Conservation (phyloP, 2,329 filamentous ascomycete genomes). For the Ampelomyces quisqualis region DNA sequence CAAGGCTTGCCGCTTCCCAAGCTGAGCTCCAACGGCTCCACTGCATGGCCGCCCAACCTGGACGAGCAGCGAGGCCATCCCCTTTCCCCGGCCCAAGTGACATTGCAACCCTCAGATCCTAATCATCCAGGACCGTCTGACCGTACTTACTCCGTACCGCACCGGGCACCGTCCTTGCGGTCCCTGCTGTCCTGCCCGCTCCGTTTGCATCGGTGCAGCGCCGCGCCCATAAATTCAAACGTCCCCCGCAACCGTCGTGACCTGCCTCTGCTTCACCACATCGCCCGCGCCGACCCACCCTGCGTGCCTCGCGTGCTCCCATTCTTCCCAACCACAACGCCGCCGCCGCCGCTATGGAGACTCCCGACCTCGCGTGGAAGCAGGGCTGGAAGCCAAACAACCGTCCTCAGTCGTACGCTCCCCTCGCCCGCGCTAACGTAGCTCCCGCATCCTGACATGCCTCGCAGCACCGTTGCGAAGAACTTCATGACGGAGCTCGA, state of each 20-base stretch:
- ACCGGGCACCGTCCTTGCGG: too few species aligned
- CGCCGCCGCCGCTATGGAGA: constrained; percentile 29
- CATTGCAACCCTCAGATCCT: constrained; percentile 13
- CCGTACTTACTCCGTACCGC: too few species aligned
- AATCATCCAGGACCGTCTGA: constrained; percentile 23
- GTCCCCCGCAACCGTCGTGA: constrained; percentile 9
- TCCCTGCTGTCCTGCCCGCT: too few species aligned
- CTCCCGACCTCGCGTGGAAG: constrained; percentile 52
- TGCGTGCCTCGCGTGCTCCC: background rate
- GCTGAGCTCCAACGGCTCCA: constrained; percentile 8
- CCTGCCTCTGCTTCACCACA: constrained; percentile 7
- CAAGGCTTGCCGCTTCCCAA: background rate
- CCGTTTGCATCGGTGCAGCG: constrained; percentile 23
- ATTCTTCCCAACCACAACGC: constrained; percentile 15
- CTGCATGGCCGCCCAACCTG: constrained; percentile 18
- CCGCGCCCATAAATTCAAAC: constrained; percentile 10
- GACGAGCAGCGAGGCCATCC: constrained; percentile 16
- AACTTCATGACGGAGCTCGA: constrained; percentile 85
- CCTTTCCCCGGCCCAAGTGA: constrained; percentile 29
- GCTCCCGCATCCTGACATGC: constrained; percentile 29
- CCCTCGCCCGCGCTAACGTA: constrained; percentile 25
- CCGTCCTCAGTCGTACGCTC: constrained; percentile 78
- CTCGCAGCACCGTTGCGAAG: constrained; percentile 74
- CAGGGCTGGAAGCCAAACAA: constrained; percentile 78
- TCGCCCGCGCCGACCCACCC: constrained; percentile 2